phyloP scores from a whole-genome alignment of 495 filamentous ascomycete species.

The Tuber magnatum region DNA sequence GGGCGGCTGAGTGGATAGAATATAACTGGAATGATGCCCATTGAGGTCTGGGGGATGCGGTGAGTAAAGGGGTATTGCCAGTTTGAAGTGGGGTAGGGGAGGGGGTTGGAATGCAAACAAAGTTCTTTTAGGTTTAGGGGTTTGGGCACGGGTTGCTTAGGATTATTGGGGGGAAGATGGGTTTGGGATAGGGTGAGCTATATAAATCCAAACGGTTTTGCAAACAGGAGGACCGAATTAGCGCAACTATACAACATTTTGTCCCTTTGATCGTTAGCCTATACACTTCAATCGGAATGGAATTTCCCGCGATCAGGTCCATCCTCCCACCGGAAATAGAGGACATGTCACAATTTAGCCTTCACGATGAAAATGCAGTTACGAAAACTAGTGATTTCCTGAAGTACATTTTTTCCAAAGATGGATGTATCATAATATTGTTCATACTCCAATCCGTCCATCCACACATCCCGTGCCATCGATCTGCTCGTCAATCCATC shows the following conservation, averaged over 20 bases:
- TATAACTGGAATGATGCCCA: slow-evolving; percentile 20
- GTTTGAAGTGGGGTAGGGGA: background rate
- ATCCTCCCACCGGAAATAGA: background rate
- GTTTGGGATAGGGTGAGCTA: background rate
- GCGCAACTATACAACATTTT: background rate
- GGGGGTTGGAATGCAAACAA: background rate
- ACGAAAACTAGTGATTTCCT: background rate
- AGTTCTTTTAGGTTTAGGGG: background rate
- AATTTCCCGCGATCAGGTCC: too few species aligned
- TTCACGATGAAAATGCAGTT: background rate
- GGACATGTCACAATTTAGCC: background rate
- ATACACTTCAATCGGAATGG: background rate
- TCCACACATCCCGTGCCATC: background rate
- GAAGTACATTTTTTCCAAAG: background rate
- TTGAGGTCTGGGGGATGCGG: background rate
- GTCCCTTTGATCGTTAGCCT: background rate
- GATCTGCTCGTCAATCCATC: background rate
- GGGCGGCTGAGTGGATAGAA: slow-evolving; percentile 18
- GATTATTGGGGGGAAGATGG: background rate
- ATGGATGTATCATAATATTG: background rate
- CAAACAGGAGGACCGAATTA: background rate
- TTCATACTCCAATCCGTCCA: background rate
- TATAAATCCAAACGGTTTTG: background rate
- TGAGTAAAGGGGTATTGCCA: background rate
- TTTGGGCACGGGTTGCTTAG: background rate